These are phyloP conservation scores for Alternaria arborescens DNA, from an alignment of 2,329 filamentous ascomycete species.

Conservation along the genomic window DNA sequence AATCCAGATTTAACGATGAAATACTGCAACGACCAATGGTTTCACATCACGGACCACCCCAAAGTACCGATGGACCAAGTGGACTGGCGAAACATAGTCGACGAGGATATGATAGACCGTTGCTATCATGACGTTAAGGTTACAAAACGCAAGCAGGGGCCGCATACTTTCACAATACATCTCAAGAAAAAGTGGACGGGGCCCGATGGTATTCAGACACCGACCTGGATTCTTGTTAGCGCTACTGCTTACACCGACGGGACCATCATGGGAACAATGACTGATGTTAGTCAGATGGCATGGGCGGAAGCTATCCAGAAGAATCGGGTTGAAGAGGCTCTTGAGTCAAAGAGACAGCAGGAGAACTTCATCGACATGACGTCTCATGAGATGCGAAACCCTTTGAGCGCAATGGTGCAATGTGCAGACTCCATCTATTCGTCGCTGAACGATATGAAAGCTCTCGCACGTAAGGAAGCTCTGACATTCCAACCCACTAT, in stretches of 20 bases:
- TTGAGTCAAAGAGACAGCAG: slow-evolving; percentile 30
- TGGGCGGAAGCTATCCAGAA: slow-evolving; percentile 33
- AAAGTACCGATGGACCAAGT: slow-evolving; percentile 16
- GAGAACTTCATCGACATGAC: slow-evolving; percentile 40
- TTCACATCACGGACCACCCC: slow-evolving; percentile 23
- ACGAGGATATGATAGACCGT: slow-evolving; percentile 10
- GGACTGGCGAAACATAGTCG: slow-evolving; percentile 12
- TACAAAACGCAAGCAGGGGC: background rate
- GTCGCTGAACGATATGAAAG: slow-evolving; percentile 11
- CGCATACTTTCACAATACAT: slow-evolving; percentile 19
- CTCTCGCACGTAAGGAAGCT: background rate
- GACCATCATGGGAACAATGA: slow-evolving; percentile 39
- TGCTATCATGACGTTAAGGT: slow-evolving; percentile 10
- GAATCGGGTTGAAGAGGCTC: slow-evolving; percentile 20
- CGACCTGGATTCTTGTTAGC: slow-evolving; percentile 25
- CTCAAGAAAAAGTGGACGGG: slow-evolving; percentile 28
- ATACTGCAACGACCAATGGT: slow-evolving; percentile 34
- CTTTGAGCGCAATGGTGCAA: slow-evolving; percentile 40
- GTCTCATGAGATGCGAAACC: slow-evolving; percentile 40
- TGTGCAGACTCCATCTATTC: slow-evolving; percentile 32
- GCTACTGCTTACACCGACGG: slow-evolving; percentile 24
- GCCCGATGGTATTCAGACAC: slow-evolving; percentile 21
- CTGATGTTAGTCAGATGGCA: slow-evolving; percentile 47
- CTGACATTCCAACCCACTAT: slow-evolving; percentile 2
- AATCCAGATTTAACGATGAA: slow-evolving; percentile 24